Evolutionary conservation across 1,139 yeast species (phyloP).

Genomic region (Geotrichum phurueaensis): DNA sequence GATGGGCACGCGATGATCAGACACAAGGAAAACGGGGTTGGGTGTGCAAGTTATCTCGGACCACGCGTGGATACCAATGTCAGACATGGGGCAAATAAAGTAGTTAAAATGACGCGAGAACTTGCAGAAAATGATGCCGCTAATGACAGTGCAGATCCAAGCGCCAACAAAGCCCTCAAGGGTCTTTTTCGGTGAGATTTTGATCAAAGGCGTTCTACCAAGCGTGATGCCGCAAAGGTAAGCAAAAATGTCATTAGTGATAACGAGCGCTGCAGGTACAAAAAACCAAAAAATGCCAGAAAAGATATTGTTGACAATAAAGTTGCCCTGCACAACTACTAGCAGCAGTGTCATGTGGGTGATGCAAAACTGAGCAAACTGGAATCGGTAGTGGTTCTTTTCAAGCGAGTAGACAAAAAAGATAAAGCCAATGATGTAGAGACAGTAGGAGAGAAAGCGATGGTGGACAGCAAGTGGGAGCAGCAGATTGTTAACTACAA

Average conservation of each 20-base stretch:
- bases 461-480: constrained; percentile 58
- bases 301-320: constrained; percentile 82
- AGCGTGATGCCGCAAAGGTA: constrained; percentile 95
- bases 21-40: constrained; percentile 81
- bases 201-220: constrained; percentile 88
- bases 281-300: constrained; percentile 93
- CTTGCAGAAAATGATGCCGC: constrained; percentile 62
- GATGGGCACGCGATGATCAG: constrained; percentile 68
- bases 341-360: constrained; percentile 90
- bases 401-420: constrained; percentile 85
- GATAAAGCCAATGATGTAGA: constrained; percentile 83
- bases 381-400: constrained; percentile 84
- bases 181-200: constrained; percentile 93
- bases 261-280: constrained; percentile 84
- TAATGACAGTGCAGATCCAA: constrained; percentile 84
- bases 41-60: constrained; percentile 71
- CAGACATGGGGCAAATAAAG: constrained; percentile 82
- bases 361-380: constrained; percentile 86
- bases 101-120: constrained; percentile 61
- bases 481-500: constrained; percentile 40
- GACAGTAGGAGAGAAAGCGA: constrained; percentile 72
- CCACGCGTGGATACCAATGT: constrained; percentile 52
- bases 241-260: constrained; percentile 93
- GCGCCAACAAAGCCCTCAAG: constrained; percentile 98
- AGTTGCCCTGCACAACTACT: constrained; percentile 91